Base-by-base conservation (phyloP, 345 rosid genomes). In the Populus alba region DNA sequence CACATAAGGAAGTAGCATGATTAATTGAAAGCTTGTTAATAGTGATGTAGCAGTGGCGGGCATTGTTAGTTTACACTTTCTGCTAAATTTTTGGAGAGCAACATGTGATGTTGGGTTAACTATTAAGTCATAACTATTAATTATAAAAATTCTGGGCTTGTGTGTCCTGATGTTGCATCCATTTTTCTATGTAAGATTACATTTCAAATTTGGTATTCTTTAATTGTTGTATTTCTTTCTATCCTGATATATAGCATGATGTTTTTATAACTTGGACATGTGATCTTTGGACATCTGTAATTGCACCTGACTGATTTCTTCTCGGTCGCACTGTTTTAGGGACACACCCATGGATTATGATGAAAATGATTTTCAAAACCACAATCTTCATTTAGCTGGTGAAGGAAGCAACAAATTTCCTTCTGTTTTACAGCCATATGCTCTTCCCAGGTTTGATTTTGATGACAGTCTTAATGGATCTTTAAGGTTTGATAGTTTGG, bases 301-400 rank as follows among this genome's bases (percentile, higher is more conserved):
- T 45, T 38, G 33, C 37, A 18, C 68, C 59, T 66, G 72, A 61
- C 55, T 73, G 41, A 41, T 29, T n/a, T 57, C 35, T 66, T 59
- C 57, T 49, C 31, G n/a, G 51, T 11, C 38, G 66, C 37, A 39
- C 45, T 73, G 9, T 79, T 80, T 73, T 83, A 96, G 99, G 94
- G 78, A 86, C 80, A 85, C 79, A 87, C 96, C 89, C 97, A 97
- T 97, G 99, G 99, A 94, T 90, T 92, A 89, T 92, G 97, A 97
- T 89, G 99, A 94, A 86, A 92, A 84, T 87, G 98, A 97, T 84
- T 92, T 90, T 90, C 97, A 91, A 84, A 88, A 92, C 89, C 96
- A 90, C 86, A 97, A 92, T 89, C 94, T 91, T 85, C 92, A 88
- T 75, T 77, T 97, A 94, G 90, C 91, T 78, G 92, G 96, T 87